Evolutionary conservation across 108 stramenopile species (phyloP).

Genomic region (Chaetoceros tenuissimus): DNA sequence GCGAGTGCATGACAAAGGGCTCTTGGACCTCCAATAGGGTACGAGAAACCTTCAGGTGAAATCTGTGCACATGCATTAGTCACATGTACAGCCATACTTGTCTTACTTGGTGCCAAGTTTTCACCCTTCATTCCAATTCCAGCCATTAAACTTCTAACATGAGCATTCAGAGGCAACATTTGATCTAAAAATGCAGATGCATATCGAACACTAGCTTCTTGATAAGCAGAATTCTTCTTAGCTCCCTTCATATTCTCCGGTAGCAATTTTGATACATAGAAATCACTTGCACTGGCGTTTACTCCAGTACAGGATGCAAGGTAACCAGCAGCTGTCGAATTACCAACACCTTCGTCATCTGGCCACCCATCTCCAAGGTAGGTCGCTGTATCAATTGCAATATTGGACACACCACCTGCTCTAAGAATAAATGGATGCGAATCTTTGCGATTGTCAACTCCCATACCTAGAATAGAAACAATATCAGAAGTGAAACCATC

Average conservation of each 20-base stretch:
- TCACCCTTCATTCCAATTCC: slow-evolving; percentile 79
- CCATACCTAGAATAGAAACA: slow-evolving; percentile 74
- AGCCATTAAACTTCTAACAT: slow-evolving; percentile 70
- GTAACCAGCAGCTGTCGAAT: slow-evolving; percentile 54
- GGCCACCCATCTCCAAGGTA: slow-evolving; percentile 73
- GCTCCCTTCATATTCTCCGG: slow-evolving; percentile 27
- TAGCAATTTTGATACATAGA: slow-evolving; percentile 63
- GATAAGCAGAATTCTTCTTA: slow-evolving; percentile 34
- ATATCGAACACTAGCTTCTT: slow-evolving; percentile 48
- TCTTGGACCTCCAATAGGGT: slow-evolving; percentile 81
- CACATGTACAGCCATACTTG: slow-evolving; percentile 82
- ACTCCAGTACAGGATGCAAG: slow-evolving; percentile 43
- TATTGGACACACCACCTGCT: slow-evolving; percentile 24
- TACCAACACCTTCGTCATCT: slow-evolving; percentile 39
- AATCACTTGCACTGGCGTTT: slow-evolving; percentile 50
- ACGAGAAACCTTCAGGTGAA: slow-evolving; percentile 68
- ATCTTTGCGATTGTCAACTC: slow-evolving; percentile 29
- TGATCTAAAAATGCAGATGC: slow-evolving; percentile 60
- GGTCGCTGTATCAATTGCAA: slow-evolving; percentile 62
- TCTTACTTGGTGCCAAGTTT: slow-evolving; percentile 59
- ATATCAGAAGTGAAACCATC: slow-evolving; percentile 78
- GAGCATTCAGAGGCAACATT: slow-evolving; percentile 63
- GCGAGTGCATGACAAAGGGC: slow-evolving; percentile 74
- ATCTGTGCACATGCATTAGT: slow-evolving; percentile 53
- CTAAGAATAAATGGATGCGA: slow-evolving; percentile 47